phyloP scores from a whole-genome alignment of 345 rosid species.

The Pistacia atlantica region DNA sequence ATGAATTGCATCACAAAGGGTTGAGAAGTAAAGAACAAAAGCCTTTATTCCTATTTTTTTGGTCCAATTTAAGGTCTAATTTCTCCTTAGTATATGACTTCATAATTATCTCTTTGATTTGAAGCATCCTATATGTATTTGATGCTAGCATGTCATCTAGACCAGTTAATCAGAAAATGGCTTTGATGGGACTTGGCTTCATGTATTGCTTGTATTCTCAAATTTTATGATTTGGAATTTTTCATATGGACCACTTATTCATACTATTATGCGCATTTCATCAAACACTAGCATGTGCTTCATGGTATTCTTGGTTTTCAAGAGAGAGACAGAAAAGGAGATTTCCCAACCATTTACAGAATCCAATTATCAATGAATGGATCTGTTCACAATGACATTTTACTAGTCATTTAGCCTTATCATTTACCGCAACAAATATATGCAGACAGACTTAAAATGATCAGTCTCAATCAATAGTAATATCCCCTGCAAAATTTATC shows the following conservation, averaged over 20 bases:
- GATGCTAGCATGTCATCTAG: constrained; percentile 24
- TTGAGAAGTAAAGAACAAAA: constrained; percentile 24
- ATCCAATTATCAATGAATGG: constrained; percentile 6
- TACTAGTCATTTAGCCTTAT: not conserved
- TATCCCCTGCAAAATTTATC: too few species aligned
- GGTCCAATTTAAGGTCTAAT: constrained; percentile 15
- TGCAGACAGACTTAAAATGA: not conserved
- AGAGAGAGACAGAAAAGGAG: constrained; percentile 6
- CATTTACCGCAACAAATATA: not conserved
- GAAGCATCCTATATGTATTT: constrained; percentile 14
- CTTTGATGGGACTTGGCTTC: constrained; percentile 14
- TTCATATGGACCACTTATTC: constrained; percentile 8
- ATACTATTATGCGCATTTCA: constrained; percentile 9
- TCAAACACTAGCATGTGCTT: constrained; percentile 25
- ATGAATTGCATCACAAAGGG: constrained; percentile 19
- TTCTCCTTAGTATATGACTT: constrained; percentile 14
- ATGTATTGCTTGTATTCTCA: constrained; percentile 19
- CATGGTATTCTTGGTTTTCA: constrained; percentile 18
- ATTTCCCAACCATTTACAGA: constrained; percentile 7
- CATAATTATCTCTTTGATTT: constrained; percentile 4
- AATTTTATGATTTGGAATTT: constrained; percentile 17
- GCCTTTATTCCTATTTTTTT: constrained; percentile 14
- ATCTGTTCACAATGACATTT: not conserved
- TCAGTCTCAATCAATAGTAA: not conserved
- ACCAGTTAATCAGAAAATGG: constrained; percentile 20